Percentiles rank a stretch among this genome's conserved stretches.
Evolutionary conservation across 192 early-diverging fungal genomes (phyloP).

Genomic region (Coemansia sp.): DNA sequence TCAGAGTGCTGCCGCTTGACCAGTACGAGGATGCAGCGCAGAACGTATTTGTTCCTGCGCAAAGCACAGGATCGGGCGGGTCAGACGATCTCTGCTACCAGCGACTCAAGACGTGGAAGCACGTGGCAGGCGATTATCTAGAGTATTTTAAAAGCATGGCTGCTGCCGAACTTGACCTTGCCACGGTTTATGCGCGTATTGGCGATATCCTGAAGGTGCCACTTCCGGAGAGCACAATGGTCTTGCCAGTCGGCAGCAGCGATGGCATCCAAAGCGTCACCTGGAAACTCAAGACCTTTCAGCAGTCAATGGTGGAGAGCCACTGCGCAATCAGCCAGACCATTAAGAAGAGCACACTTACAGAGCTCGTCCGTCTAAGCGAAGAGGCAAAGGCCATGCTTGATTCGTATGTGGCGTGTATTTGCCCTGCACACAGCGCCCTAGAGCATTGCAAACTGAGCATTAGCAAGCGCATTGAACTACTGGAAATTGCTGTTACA

Average conservation of each 20-base stretch:
- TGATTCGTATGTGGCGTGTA: constrained; percentile 20
- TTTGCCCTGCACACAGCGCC: constrained; percentile 16
- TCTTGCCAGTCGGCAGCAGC: constrained; percentile 19
- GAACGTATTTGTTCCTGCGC: constrained; percentile 27
- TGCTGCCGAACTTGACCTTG: constrained; percentile 50
- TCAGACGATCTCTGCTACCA: constrained; percentile 42
- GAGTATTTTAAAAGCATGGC: constrained; percentile 53
- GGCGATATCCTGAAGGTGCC: constrained; percentile 50
- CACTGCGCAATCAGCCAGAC: constrained; percentile 44
- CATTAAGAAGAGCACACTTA: constrained; percentile 21
- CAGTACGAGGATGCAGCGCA: constrained; percentile 2
- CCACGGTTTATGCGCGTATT: constrained; percentile 52
- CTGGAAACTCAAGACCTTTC: constrained; percentile 34
- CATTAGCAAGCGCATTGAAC: constrained; percentile 15
- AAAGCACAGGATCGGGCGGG: constrained; percentile 41
- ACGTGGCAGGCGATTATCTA: constrained; percentile 37
- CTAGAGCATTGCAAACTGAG: constrained; percentile 24
- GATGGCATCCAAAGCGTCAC: constrained; percentile 32
- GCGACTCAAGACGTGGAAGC: constrained; percentile 42
- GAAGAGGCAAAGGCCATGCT: constrained; percentile 11
- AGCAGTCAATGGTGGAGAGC: constrained; percentile 49
- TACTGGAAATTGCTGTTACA: constrained; percentile 22
- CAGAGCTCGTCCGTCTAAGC: constrained; percentile 16
- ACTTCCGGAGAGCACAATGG: constrained; percentile 26
- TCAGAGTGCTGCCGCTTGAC: constrained; percentile 28